phyloP scores from a whole-genome alignment of 2,329 filamentous ascomycete genomes.

The Aspergillus ibericus region DNA sequence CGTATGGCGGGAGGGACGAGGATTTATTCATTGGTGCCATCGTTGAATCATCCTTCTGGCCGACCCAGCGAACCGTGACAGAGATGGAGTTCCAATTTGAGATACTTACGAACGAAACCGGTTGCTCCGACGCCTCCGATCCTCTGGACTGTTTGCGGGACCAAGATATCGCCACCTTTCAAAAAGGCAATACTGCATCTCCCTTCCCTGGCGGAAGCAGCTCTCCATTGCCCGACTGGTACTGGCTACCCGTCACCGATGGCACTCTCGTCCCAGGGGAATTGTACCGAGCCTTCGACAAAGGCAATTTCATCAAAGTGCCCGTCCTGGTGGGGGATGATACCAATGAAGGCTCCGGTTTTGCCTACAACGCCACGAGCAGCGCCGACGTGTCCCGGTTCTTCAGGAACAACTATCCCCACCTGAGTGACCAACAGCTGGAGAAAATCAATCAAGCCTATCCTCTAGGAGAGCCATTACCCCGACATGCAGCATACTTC shows the following conservation, averaged over 20 bases:
- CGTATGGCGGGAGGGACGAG: constrained; percentile 51
- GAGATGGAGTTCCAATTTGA: constrained; percentile 52
- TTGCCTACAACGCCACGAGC: constrained; percentile 51
- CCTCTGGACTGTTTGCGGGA: constrained; percentile 49
- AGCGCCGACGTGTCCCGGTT: constrained; percentile 53
- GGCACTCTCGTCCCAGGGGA: constrained; percentile 52
- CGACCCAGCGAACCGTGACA: constrained; percentile 45
- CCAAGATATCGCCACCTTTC: constrained; percentile 43
- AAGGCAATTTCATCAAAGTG: constrained; percentile 55
- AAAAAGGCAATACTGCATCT: constrained; percentile 41
- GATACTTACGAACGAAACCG: constrained; percentile 45
- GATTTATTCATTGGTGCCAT: constrained; percentile 51
- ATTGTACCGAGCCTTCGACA: constrained; percentile 51
- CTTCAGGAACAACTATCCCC: constrained; percentile 58
- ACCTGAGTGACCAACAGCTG: constrained; percentile 52
- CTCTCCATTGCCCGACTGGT: constrained; percentile 46
- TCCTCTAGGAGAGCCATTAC: constrained; percentile 39
- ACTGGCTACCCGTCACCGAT: constrained; percentile 59
- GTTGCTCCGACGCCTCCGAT: constrained; percentile 40
- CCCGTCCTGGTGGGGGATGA: constrained; percentile 54
- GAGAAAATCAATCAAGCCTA: constrained; percentile 54
- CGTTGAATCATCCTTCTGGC: constrained; percentile 52
- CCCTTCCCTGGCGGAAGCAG: constrained; percentile 43
- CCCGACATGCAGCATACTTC: constrained; percentile 38
- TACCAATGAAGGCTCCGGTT: constrained; percentile 46